phyloP scores from a whole-genome alignment of 139 green algal species.

The Nannochloris sp. region DNA sequence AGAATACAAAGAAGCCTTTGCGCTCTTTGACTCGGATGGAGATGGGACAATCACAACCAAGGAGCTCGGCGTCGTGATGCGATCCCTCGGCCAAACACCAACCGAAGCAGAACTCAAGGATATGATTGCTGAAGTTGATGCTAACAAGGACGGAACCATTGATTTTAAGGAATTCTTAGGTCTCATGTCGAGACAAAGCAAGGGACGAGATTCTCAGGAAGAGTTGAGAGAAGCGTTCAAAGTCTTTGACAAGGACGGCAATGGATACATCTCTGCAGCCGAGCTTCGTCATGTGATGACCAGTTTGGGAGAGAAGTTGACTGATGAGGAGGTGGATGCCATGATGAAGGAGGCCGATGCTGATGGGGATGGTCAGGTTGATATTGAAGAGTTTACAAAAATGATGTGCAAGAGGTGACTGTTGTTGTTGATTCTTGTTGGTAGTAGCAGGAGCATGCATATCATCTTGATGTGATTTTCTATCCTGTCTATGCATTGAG shows the following conservation, averaged over 20 bases:
- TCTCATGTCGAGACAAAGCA: slow-evolving; percentile 99
- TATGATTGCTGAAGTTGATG: slow-evolving; percentile 99
- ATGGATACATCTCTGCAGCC: slow-evolving; percentile 95
- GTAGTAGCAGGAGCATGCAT: no score
- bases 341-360: slow-evolving; percentile 94
- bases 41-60: slow-evolving; percentile 90
- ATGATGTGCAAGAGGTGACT: slow-evolving; percentile 7
- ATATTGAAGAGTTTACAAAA: slow-evolving; percentile 90
- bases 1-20: slow-evolving; percentile 75
- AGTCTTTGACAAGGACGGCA: slow-evolving; percentile 99
- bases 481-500: no score
- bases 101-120: slow-evolving; percentile 99
- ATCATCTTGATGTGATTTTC: no score
- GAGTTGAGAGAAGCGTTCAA: slow-evolving; percentile 99
- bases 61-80: slow-evolving; percentile 98
- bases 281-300: slow-evolving; percentile 86
- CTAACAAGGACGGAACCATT: slow-evolving; percentile 97
- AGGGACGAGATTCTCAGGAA: slow-evolving; percentile 94
- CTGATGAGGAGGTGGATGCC: slow-evolving; percentile 96
- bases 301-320: slow-evolving; percentile 58
- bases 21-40: slow-evolving; percentile 67
- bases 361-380: slow-evolving; percentile 83
- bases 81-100: slow-evolving; percentile 96
- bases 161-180: slow-evolving; percentile 99
- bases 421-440: not conserved